Conservation (phyloP, 2,329 filamentous ascomycete genomes). For the Verticillium zaregamsianum region DNA sequence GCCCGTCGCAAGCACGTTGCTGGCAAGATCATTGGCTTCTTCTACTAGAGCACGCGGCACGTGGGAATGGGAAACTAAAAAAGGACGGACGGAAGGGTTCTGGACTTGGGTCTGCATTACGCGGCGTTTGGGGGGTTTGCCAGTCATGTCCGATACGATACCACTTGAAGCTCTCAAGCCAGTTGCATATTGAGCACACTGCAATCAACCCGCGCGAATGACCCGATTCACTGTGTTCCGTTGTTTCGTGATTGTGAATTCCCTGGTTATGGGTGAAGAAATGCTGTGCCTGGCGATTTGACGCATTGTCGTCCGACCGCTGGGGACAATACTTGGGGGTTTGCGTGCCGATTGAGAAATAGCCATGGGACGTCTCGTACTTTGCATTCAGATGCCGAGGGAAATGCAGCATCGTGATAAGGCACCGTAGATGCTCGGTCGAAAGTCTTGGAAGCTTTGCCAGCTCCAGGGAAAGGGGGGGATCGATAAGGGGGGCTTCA, state of each 20-base stretch:
- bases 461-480: no score
- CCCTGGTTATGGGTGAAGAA: no score
- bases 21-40: conserved; percentile 99
- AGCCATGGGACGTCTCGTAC: no score
- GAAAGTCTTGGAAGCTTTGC: not conserved
- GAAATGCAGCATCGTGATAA: no score
- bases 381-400: no score
- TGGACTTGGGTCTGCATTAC: not conserved
- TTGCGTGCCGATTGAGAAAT: no score
- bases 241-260: not conserved
- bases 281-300: no score
- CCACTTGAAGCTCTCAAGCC: conserved; percentile 2
- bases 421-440: no score
- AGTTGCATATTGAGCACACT: conserved; percentile 2
- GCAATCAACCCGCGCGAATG: conserved; percentile 2
- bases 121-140: conserved; percentile 2
- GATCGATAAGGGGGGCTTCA: no score
- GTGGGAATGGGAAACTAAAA: conserved; percentile 11
- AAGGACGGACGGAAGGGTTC: not conserved
- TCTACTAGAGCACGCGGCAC: conserved; percentile 65
- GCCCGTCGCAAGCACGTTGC: conserved; percentile 84
- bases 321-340: no score
- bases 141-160: conserved; percentile 3
- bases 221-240: not conserved
- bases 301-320: no score